Percentiles rank a stretch among this genome's conserved stretches.
Evolutionary conservation across 2,329 filamentous ascomycete species (phyloP).

Genomic region (Ceratocystis colombiana): DNA sequence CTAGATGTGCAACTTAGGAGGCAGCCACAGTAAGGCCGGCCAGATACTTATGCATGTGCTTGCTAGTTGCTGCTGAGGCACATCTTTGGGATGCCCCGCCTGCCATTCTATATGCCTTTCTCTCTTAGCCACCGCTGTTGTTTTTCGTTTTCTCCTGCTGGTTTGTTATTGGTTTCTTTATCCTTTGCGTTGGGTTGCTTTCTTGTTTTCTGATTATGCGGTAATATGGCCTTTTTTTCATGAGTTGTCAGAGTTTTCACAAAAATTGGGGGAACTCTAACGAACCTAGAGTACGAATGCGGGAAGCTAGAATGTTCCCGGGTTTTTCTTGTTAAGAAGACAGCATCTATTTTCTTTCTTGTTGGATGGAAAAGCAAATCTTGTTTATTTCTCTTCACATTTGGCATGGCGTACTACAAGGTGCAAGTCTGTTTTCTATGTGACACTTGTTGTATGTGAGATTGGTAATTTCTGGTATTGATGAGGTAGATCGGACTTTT

Average conservation of each 20-base stretch:
- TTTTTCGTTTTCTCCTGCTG: conserved; percentile 7
- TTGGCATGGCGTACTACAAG: too few relatives aligned
- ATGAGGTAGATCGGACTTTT: too few relatives aligned
- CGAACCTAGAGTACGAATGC: conserved; percentile 3
- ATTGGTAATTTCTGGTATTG: too few relatives aligned
- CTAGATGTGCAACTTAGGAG: neutral
- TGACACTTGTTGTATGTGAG: too few relatives aligned
- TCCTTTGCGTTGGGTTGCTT: conserved; percentile 8
- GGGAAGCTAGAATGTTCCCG: neutral
- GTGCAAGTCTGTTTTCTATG: too few relatives aligned
- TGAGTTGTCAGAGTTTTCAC: conserved; percentile 13
- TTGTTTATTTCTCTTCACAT: conserved; percentile 12
- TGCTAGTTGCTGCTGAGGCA: too few relatives aligned
- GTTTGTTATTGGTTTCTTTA: neutral
- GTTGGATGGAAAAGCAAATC: conserved; percentile 9
- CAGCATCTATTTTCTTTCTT: conserved; percentile 9
- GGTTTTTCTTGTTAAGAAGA: neutral
- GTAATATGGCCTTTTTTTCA: conserved; percentile 17
- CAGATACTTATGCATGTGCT: neutral
- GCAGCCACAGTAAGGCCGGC: neutral
- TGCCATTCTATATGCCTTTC: neutral
- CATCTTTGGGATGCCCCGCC: neutral
- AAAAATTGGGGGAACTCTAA: conserved; percentile 11
- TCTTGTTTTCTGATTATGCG: conserved; percentile 16
- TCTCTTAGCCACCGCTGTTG: neutral